Percentiles rank a stretch among this genome's conserved stretches.
These are phyloP conservation scores for Zychaea mexicana DNA, from an alignment of 371 early-diverging fungal genomes.

Conservation along the genomic window DNA sequence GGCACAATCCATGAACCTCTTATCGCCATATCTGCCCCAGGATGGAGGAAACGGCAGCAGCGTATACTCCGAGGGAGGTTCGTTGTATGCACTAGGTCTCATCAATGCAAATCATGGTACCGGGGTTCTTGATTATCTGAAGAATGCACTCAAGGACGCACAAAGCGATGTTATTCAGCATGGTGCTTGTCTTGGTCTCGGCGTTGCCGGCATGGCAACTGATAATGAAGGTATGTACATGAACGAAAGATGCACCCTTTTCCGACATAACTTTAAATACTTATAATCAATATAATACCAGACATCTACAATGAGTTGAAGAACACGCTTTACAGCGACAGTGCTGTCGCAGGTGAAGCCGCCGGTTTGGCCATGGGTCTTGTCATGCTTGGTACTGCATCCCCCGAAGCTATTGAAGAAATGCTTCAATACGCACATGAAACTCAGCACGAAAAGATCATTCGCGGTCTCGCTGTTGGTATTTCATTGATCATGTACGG, in stretches of 20 bases:
- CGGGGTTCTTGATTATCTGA: conserved; percentile 82
- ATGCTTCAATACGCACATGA: conserved; percentile 96
- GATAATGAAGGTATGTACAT: conserved; percentile 75
- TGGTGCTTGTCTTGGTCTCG: conserved; percentile 97
- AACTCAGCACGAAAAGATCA: conserved; percentile 98
- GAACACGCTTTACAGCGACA: conserved; percentile 88
- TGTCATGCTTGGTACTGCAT: conserved; percentile 94
- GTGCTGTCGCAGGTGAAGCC: conserved; percentile 97
- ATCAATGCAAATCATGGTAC: conserved; percentile 95
- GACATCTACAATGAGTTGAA: conserved; percentile 87
- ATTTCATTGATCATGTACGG: conserved; percentile 96
- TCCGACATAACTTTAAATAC: no score
- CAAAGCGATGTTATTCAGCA: conserved; percentile 95
- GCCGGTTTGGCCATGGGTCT: conserved; percentile 98
- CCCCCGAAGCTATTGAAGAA: conserved; percentile 82
- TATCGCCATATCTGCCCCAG: conserved; percentile 94
- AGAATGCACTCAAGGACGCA: conserved; percentile 78
- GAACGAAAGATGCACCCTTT: no score
- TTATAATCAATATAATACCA: no score
- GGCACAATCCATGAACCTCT: conserved; percentile 78
- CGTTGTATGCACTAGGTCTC: conserved; percentile 97
- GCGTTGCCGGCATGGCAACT: conserved; percentile 96
- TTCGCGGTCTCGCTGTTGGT: conserved; percentile 93
- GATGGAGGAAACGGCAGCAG: conserved; percentile 79
- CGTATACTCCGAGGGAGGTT: conserved; percentile 97